Evolutionary conservation across 2,329 filamentous ascomycete species (phyloP).

Genomic region (Tolypocladium cylindrosporum): DNA sequence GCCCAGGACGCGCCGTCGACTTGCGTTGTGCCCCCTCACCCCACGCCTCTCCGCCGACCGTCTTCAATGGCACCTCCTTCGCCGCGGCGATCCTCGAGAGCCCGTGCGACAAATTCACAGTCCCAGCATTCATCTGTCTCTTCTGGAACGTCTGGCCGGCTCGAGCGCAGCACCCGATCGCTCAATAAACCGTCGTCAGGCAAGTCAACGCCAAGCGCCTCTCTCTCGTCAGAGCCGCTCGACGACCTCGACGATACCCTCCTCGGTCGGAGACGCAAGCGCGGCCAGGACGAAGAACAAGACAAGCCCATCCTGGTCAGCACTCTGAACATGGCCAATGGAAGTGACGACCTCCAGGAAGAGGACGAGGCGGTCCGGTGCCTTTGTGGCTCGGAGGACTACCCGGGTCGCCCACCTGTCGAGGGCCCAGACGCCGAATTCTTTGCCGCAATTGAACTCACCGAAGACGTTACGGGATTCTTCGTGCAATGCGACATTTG

Average conservation of each 20-base stretch:
- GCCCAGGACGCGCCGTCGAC: background rate
- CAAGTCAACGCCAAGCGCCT: slow-evolving; percentile 68
- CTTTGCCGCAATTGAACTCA: slow-evolving; percentile 51
- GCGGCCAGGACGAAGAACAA: slow-evolving; percentile 55
- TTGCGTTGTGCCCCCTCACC: slow-evolving; percentile 13
- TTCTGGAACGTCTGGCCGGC: slow-evolving; percentile 66
- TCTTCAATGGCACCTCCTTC: slow-evolving; percentile 51
- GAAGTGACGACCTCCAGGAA: slow-evolving; percentile 57
- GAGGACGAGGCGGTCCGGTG: slow-evolving; percentile 94
- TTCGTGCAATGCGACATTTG: slow-evolving; percentile 98
- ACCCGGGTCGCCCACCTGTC: slow-evolving; percentile 69
- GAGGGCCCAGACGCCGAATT: slow-evolving; percentile 48
- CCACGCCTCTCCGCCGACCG: slow-evolving; percentile 5
- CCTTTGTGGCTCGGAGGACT: slow-evolving; percentile 89
- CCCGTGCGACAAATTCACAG: slow-evolving; percentile 67
- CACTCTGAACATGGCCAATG: slow-evolving; percentile 45
- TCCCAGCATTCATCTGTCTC: slow-evolving; percentile 73
- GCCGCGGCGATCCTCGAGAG: slow-evolving; percentile 85
- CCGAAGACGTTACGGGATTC: slow-evolving; percentile 83
- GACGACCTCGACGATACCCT: slow-evolving; percentile 62
- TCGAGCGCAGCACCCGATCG: slow-evolving; percentile 63
- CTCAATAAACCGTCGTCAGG: slow-evolving; percentile 62
- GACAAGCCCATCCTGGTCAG: slow-evolving; percentile 34
- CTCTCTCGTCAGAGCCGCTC: slow-evolving; percentile 58
- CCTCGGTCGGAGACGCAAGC: slow-evolving; percentile 70